Evolutionary conservation across 345 rosid genomes (phyloP), one percentile per base, ranked within the genome.

Genomic region (Populus pruinosa): DNA sequence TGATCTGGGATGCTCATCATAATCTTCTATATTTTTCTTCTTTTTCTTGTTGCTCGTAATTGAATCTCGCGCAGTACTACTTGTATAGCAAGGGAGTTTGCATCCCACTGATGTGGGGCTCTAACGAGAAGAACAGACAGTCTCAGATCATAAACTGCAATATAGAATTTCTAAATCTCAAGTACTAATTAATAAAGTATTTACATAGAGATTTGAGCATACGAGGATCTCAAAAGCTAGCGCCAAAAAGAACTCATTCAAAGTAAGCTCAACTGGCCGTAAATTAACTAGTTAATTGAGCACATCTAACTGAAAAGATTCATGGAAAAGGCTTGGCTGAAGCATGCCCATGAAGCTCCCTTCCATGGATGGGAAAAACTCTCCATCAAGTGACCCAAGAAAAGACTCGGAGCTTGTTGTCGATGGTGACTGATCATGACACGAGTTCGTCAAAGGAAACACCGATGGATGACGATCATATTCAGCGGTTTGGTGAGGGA

Each of bases 291-390:
- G 11, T 39, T 23, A 77, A 23, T 77, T 39, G 20, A 84, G 33
- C 49, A 56, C 56, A n/a, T 85, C 87, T 14, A 83, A 16, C 25
- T 80, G 80, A 33, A 78, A 79, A 55, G 83, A 61, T 36, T 83
- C 88, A 8, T 66, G 49, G 12, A 80, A 80, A 67, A 62, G 69
- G 74, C 31, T 76, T 2, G 90, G 71, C 2, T 80, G 77, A 38
- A 85, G 78, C 86, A 78, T 76, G 75, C 77, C 72, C 80, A 82
- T 50, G 56, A 81, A 85, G n/a, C 14, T 23, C 44, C 87, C 76
- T 49, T 79, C 89, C 14, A 73, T 33, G 3, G 74, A 39, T 11
- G 75, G 53, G 49, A 79, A 67, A 64, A 78, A 53, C 8, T 55
- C 61, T 41, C 75, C 70, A 20, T 76, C 83, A 53, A 81, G 75